A percentile compares a stretch with the other conserved stretches of the same genome.
Conservation (phyloP, 2,329 filamentous ascomycete species). For the Neoarthrinium moseri region DNA sequence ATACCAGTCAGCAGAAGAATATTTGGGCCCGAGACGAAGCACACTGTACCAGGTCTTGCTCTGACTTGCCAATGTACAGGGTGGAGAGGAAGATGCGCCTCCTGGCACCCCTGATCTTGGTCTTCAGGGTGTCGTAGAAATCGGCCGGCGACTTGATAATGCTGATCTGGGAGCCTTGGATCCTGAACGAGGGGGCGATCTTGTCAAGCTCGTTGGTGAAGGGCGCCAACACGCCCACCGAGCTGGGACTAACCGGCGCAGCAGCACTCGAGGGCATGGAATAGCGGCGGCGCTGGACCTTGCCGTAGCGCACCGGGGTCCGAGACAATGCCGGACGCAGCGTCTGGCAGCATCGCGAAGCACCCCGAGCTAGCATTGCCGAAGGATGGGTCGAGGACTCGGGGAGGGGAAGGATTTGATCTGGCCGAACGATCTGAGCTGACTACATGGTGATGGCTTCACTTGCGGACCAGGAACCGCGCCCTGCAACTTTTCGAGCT, state of each 20-base stretch:
- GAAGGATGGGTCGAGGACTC: neutral
- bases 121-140: conserved; percentile 89
- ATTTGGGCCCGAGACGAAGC: too few species aligned
- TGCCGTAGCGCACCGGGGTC: conserved; percentile 17
- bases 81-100: conserved; percentile 89
- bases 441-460: too few species aligned
- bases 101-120: conserved; percentile 79
- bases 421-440: too few species aligned
- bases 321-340: conserved; percentile 22
- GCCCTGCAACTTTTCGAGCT: conserved; percentile 5
- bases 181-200: conserved; percentile 86
- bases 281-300: conserved; percentile 39
- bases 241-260: conserved; percentile 23
- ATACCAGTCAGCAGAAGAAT: conserved; percentile 10
- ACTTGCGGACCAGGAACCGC: neutral
- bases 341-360: conserved; percentile 24
- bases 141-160: conserved; percentile 80
- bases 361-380: conserved; percentile 26
- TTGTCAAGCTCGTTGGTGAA: conserved; percentile 75
- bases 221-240: conserved; percentile 46
- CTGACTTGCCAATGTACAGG: conserved; percentile 91
- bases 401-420: neutral
- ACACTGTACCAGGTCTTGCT: conserved; percentile 74
- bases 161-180: conserved; percentile 75
- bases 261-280: conserved; percentile 31